A percentile compares a stretch with the other conserved stretches of the same genome.
Evolutionary conservation across 345 rosid species (phyloP).

Genomic region (Viola odorata): DNA sequence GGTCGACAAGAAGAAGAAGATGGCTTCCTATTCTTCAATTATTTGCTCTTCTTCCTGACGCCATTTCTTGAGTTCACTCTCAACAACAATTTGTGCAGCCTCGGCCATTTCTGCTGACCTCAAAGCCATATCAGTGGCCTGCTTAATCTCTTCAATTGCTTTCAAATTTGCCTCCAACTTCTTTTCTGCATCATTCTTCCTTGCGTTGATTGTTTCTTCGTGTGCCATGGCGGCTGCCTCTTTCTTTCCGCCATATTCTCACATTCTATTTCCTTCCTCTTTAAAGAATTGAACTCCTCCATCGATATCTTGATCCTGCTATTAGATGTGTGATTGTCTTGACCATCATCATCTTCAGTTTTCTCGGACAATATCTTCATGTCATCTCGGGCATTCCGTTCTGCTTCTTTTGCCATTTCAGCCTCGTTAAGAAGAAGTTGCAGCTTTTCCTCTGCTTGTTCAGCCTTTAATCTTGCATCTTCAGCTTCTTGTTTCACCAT

Average conservation of each 20-base stretch:
- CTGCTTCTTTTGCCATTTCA: conserved; percentile 53
- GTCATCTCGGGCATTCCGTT: conserved; percentile 41
- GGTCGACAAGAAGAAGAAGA: no score
- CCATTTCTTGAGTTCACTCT: conserved; percentile 61
- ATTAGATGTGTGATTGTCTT: conserved; percentile 1
- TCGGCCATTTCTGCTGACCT: conserved; percentile 64
- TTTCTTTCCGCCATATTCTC: conserved; percentile 34
- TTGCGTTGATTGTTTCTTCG: conserved; percentile 40
- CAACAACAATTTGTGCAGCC: conserved; percentile 55
- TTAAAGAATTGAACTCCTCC: conserved; percentile 50
- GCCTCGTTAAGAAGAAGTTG: conserved; percentile 36
- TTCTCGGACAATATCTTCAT: conserved; percentile 43
- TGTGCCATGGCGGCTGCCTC: conserved; percentile 40
- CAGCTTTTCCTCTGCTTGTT: conserved; percentile 45
- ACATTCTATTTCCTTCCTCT: conserved; percentile 46
- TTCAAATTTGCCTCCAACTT: conserved; percentile 43
- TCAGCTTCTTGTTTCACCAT: conserved; percentile 45
- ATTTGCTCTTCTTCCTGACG: conserved; percentile 31
- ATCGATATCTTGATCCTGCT: conserved; percentile 46
- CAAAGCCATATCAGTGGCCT: conserved; percentile 65
- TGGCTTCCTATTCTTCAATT: background rate
- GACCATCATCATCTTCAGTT: conserved; percentile 18
- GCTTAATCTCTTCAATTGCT: conserved; percentile 59
- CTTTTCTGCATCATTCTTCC: conserved; percentile 36
- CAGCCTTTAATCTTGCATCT: conserved; percentile 23